phyloP scores from a whole-genome alignment of 2,329 filamentous ascomycete species.

The Gremmenia infestans region DNA sequence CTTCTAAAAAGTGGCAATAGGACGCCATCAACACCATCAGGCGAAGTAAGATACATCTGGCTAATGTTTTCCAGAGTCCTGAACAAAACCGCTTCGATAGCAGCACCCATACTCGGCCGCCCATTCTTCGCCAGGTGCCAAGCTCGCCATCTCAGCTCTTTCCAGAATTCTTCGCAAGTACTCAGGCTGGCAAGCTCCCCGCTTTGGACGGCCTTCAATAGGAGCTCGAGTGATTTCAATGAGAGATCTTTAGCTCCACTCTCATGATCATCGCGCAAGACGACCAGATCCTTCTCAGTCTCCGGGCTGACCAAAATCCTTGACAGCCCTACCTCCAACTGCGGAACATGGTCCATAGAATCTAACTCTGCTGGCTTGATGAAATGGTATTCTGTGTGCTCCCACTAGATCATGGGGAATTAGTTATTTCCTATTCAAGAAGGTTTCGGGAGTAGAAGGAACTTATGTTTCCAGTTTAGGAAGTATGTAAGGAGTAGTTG shows the following conservation, averaged over 20 bases:
- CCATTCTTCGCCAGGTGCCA: conserved; percentile 64
- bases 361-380: conserved; percentile 42
- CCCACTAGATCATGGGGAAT: conserved; percentile 37
- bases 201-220: conserved; percentile 41
- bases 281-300: conserved; percentile 43
- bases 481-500: too few species aligned
- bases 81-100: conserved; percentile 48
- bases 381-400: conserved; percentile 57
- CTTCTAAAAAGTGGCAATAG: conserved; percentile 1
- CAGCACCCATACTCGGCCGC: conserved; percentile 60
- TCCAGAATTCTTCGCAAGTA: conserved; percentile 46
- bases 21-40: neutral
- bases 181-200: conserved; percentile 28
- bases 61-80: conserved; percentile 35
- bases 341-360: conserved; percentile 49
- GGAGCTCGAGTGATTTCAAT: conserved; percentile 43
- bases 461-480: too few species aligned
- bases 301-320: conserved; percentile 46
- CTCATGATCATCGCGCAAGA: conserved; percentile 50
- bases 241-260: conserved; percentile 58
- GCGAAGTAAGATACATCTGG: conserved; percentile 20
- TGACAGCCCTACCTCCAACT: conserved; percentile 51
- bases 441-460: too few species aligned
- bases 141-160: conserved; percentile 46
- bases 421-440: too few species aligned